A percentile compares a stretch with the other conserved stretches of the same genome.
These are phyloP conservation scores for Orbilia blumenaviensis DNA, from an alignment of 2,329 filamentous ascomycete genomes.

Conservation along the genomic window DNA sequence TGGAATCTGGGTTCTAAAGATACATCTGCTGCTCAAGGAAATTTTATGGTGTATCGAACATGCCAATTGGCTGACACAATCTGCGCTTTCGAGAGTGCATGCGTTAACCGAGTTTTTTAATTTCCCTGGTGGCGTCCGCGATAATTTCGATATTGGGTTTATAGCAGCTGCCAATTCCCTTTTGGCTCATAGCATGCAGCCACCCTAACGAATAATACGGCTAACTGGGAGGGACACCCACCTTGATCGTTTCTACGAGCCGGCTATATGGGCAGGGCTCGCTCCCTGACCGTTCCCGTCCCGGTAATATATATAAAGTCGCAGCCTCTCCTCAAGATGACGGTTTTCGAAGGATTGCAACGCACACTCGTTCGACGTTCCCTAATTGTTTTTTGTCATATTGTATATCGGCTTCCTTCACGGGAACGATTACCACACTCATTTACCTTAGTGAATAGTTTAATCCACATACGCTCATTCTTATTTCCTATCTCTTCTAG, in stretches of 20 bases:
- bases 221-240: slow-evolving; percentile 1
- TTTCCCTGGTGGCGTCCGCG: slow-evolving; percentile 45
- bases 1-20: not conserved
- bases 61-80: not conserved
- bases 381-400: slow-evolving; percentile 25
- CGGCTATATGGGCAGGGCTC: not conserved
- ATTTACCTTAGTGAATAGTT: slow-evolving; percentile 22
- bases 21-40: not conserved
- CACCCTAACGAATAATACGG: slow-evolving; percentile 11
- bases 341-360: not conserved
- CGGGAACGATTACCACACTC: slow-evolving; percentile 42
- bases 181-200: slow-evolving; percentile 16
- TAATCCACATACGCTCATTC: slow-evolving; percentile 28
- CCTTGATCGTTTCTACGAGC: not conserved
- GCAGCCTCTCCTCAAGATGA: not conserved
- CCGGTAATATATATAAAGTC: not conserved
- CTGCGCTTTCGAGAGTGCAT: not conserved
- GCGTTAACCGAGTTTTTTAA: slow-evolving; percentile 10
- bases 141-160: slow-evolving; percentile 25
- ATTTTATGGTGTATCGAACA: not conserved
- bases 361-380: slow-evolving; percentile 7
- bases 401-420: slow-evolving; percentile 40
- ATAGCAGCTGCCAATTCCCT: slow-evolving; percentile 20
- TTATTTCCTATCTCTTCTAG: not conserved
- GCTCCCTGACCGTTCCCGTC: slow-evolving; percentile 7